Evolutionary conservation across 345 rosid species (phyloP), one percentile per base, ranked within the genome.

Genomic region (Erysimum cheiranthoides): DNA sequence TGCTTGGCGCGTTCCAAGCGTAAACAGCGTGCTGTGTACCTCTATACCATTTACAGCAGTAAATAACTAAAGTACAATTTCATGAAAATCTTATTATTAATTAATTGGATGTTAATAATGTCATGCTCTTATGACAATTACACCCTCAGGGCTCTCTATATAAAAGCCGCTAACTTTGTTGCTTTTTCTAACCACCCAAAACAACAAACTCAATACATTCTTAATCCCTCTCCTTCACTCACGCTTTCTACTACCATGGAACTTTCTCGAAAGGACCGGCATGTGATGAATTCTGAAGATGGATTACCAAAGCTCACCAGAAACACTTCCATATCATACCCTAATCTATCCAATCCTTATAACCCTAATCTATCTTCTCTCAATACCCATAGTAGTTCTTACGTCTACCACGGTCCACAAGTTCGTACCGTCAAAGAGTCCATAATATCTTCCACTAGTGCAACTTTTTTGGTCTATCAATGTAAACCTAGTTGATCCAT

Each of bases 401-500:
- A 76, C 66, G 36, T 76, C 75, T 76, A 76, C 66, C 70, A 76
- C 32, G 80, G 75, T 62, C 80, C 80, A 45, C 80, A 76, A 76
- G 70, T 76, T 39, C 59, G 46, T 76, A 76, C 75, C 35, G 66
- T 76, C 32, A 43, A 21, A 70, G 80, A 76, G 35, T 53, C 51
- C 70, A 70, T 62, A 62, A 53, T 27, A n/a, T 61, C 75, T 62
- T 76, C 80, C 32, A 70, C 75, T 38, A 43, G n/a, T 40, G 75
- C 80, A 28, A 45, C 75, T 17, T 56, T 70, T 18, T 63, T 70
- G 66, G 66, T 77, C 34, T 77, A 77, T 71, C 71, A 77, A 4
- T 71, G 57, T 64, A 66, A 53, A 46, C 36, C 32, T 16, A 77
- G 42, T 11, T 47, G 17, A 10, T 76, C 66, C 71, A 42, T 45